Base-by-base conservation (phyloP, 225 moss, liverwort and hornwort genomes). In the Thuidium tamariscinum region DNA sequence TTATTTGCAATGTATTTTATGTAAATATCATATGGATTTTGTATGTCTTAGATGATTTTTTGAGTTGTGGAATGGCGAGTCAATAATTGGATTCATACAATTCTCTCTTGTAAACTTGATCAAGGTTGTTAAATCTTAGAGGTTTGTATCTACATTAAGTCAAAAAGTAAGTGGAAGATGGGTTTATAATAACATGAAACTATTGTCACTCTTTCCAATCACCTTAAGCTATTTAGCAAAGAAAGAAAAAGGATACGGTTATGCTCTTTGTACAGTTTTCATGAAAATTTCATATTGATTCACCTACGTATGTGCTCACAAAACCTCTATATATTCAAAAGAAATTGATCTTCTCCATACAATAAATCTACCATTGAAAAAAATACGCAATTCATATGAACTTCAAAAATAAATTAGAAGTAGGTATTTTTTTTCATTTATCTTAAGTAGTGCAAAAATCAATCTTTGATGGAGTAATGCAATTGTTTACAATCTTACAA, bases 391-490 rank as follows among this genome's bases (percentile, higher is more conserved):
- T 70, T 27, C 9, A 27, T 7, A 42, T 42, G 1, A 70, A 27
- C 27, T 42, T 42, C 26, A 70, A 42, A 13, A 70, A 70, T 4
- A 70, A 0, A 27, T 42, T 44, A 1, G 2, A 71, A 0, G 5
- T 0, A 42, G 0, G 7, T 2, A 6, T 70, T 71, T 71, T 16
- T 42, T 16, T 16, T 5, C 4, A 3, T 26, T 68, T 27, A 2
- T 9, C 42, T 70, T 9, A 2, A 1, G 0, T 0, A 42, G 0
- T 8, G 1, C 0, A 26, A 0, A 26, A 26, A 70, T 5, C 0
- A 1, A 27, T 14, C 9, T 27, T 42, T 0, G 1, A 0, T 70
- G 27, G 8, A 27, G 2, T 16, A 5, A 42, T 70, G 25, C 0
- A 42, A 0, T 70, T 70, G 1, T 5, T 16, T 27, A 8, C 25